phyloP scores from a whole-genome alignment of 805 yeast genomes.

The Blastobotrys attinorum region DNA sequence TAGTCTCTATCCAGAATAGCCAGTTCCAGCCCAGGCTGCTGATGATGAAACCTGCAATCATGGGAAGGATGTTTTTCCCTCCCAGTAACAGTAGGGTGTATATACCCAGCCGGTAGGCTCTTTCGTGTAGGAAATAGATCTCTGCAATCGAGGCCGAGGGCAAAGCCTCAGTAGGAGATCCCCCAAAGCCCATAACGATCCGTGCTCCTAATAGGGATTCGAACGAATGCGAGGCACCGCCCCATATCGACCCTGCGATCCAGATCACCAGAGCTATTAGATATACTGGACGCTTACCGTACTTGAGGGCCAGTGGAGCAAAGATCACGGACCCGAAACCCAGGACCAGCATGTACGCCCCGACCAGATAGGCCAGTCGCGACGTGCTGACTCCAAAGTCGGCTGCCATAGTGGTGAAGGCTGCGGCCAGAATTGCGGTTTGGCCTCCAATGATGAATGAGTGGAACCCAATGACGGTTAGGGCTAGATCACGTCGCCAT shows the following conservation, averaged over 20 bases:
- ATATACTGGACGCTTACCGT: slow-evolving; percentile 52
- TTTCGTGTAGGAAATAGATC: slow-evolving; percentile 51
- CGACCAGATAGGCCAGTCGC: slow-evolving; percentile 45
- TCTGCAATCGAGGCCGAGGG: slow-evolving; percentile 57
- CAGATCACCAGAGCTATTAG: slow-evolving; percentile 41
- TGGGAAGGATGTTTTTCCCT: slow-evolving; percentile 52
- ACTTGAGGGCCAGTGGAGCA: slow-evolving; percentile 48
- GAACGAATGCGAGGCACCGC: slow-evolving; percentile 41
- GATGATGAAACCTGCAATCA: slow-evolving; percentile 47
- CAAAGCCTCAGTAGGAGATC: slow-evolving; percentile 52
- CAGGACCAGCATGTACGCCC: slow-evolving; percentile 49
- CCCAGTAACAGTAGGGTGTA: slow-evolving; percentile 52
- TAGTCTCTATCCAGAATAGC: slow-evolving; percentile 53
- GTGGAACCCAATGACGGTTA: slow-evolving; percentile 46
- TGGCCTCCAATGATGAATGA: slow-evolving; percentile 57
- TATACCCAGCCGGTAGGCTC: slow-evolving; percentile 52
- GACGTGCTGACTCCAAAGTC: slow-evolving; percentile 39
- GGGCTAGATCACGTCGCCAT: slow-evolving; percentile 49
- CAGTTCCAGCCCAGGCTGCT: slow-evolving; percentile 45
- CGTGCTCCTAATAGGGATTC: slow-evolving; percentile 51
- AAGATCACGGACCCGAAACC: slow-evolving; percentile 53
- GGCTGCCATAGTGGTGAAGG: slow-evolving; percentile 33
- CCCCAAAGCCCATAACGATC: slow-evolving; percentile 51
- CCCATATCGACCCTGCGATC: slow-evolving; percentile 48
- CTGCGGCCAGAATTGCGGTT: slow-evolving; percentile 54